A percentile compares a stretch with the other conserved stretches of the same genome.
Conservation (phyloP, 2,329 filamentous ascomycete species). For the Dryadomyces quercus-mongolicae region DNA sequence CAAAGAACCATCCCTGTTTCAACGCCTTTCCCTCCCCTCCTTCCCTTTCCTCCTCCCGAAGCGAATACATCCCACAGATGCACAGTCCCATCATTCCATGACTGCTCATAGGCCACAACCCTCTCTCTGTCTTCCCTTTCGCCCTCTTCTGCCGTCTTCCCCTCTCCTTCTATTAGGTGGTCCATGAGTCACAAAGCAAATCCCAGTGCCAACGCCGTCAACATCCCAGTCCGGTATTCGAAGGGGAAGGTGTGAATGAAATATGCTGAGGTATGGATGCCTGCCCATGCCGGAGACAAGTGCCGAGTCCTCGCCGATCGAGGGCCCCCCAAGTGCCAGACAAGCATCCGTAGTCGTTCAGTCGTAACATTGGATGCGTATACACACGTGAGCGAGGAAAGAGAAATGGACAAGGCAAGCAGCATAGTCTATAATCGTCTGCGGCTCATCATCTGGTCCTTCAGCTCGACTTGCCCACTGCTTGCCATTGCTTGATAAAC, state of each 20-base stretch:
- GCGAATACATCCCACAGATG: too few relatives aligned
- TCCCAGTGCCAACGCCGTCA: slow-evolving; percentile 1
- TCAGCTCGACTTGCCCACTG: background rate
- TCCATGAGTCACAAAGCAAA: background rate
- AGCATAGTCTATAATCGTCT: background rate
- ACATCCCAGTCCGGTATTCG: background rate
- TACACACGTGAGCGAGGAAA: background rate
- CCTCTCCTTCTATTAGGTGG: background rate
- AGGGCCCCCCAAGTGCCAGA: background rate
- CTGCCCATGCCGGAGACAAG: too few relatives aligned
- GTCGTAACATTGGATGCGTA: background rate
- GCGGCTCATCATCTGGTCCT: background rate
- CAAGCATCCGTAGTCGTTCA: background rate
- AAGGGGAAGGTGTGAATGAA: background rate
- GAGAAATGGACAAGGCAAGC: too few relatives aligned
- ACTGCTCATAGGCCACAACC: too few relatives aligned
- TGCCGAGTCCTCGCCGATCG: too few relatives aligned
- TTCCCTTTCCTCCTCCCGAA: background rate
- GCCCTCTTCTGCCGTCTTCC: background rate
- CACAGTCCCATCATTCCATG: too few relatives aligned
- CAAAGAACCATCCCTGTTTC: background rate
- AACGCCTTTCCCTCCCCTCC: background rate
- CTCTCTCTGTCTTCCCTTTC: background rate
- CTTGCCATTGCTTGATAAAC: slow-evolving; percentile 34
- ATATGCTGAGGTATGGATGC: background rate